A percentile compares a stretch with the other conserved stretches of the same genome.
These are phyloP conservation scores for Populus tremula DNA, from an alignment of 345 rosid species.

Conservation along the genomic window DNA sequence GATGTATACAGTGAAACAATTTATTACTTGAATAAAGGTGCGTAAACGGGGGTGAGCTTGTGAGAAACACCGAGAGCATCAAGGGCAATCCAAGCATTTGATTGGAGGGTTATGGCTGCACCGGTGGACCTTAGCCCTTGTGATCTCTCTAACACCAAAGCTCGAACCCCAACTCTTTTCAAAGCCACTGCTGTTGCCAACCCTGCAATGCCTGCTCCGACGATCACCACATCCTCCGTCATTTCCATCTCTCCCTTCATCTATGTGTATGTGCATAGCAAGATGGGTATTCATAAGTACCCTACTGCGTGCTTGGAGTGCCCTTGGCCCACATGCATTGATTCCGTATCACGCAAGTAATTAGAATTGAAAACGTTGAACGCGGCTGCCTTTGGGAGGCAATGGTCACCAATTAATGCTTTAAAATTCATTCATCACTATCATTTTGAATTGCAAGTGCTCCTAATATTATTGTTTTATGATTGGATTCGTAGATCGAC, in stretches of 20 bases:
- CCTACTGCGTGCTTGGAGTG: background rate
- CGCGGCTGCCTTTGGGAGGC: too few relatives aligned
- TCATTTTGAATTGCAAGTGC: too few relatives aligned
- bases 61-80: conserved; percentile 41
- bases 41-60: conserved; percentile 31
- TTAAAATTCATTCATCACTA: too few relatives aligned
- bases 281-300: background rate
- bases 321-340: too few relatives aligned
- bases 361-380: too few relatives aligned
- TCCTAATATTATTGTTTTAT: too few relatives aligned
- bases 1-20: background rate
- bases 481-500: too few relatives aligned
- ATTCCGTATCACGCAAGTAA: too few relatives aligned
- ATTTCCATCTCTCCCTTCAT: background rate
- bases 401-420: too few relatives aligned
- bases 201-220: conserved; percentile 44
- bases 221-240: conserved; percentile 33
- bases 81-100: conserved; percentile 43
- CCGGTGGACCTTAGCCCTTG: conserved; percentile 30
- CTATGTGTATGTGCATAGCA: background rate
- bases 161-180: conserved; percentile 28
- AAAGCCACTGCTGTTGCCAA: conserved; percentile 38
- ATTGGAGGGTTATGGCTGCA: conserved; percentile 25
- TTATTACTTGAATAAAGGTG: background rate
- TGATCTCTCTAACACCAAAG: conserved; percentile 34